A percentile compares a stretch with the other conserved stretches of the same genome.
These are phyloP conservation scores for Xanthoconium separans DNA, from an alignment of 1,284 basidiomycete species.

Conservation along the genomic window DNA sequence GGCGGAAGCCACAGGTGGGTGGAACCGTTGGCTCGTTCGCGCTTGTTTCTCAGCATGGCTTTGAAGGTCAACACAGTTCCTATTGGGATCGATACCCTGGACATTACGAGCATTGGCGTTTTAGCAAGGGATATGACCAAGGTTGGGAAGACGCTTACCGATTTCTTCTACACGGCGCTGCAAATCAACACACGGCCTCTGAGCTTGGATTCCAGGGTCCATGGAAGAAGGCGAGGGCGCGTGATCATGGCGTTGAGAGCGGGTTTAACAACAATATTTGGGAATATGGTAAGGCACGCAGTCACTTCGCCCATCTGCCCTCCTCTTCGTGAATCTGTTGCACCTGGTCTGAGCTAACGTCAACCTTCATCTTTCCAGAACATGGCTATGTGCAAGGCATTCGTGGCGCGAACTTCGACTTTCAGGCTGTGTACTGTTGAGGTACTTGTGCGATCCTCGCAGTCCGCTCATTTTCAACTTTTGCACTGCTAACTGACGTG, in stretches of 20 bases:
- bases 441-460: background rate
- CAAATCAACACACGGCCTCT: slow-evolving; percentile 29
- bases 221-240: slow-evolving; percentile 52
- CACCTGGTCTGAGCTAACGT: background rate
- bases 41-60: slow-evolving; percentile 2
- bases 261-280: slow-evolving; percentile 47
- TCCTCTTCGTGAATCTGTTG: background rate
- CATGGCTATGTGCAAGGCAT: slow-evolving; percentile 57
- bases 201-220: slow-evolving; percentile 64
- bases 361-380: slow-evolving; percentile 28
- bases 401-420: slow-evolving; percentile 35
- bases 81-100: slow-evolving; percentile 60
- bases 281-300: slow-evolving; percentile 54
- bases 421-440: slow-evolving; percentile 28
- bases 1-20: slow-evolving; percentile 44
- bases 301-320: background rate
- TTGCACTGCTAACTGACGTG: background rate
- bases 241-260: slow-evolving; percentile 43
- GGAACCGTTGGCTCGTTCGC: background rate
- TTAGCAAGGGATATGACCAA: slow-evolving; percentile 59
- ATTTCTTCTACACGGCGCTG: slow-evolving; percentile 38
- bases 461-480: background rate
- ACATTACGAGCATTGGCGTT: slow-evolving; percentile 65
- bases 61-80: slow-evolving; percentile 47
- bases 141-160: slow-evolving; percentile 74